Base-by-base conservation (phyloP, 306 rosid species). In the Hippophae tibetana region DNA sequence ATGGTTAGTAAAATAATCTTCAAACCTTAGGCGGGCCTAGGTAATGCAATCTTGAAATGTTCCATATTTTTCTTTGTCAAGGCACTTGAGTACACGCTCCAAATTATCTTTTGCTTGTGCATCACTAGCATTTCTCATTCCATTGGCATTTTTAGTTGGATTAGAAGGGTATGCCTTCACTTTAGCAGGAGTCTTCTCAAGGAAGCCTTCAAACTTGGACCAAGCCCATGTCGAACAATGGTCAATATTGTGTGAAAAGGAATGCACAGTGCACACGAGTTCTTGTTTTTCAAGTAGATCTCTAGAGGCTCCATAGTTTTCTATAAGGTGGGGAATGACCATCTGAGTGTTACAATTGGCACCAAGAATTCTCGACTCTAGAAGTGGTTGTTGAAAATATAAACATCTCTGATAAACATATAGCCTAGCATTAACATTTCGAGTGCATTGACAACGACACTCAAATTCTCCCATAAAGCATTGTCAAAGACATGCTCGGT, bases 251-350 rank as follows among this genome's bases (percentile, higher is more conserved):
- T 18, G 23, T 18, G 23, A 96, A 72, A 92, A 92, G 3, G 99
- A 92, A 79, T 92, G 99, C 53, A 92, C 84, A 25, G 96, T 92
- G 82, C 99, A 92, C 99, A 92, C 87, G 10, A 96, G 99, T 2
- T 96, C 99, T 74, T 92, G 95, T 75, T 85, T 92, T 84, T 92
- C 96, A 48, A 96, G 99, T 44, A 93, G 99, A 69, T 92, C 99
- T 74, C 99, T 87, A 42, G 99, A 92, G 42, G 99, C 96, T 38
- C 96, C 96, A 69, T 92, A 92, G 71, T 92, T 92, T 74, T 92
- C 99, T 61, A 96, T 88, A 51, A 92, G 77, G 78, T 82, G 96
- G 51, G 99, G 90, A 72, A 18, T 18, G 23, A 18, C 23, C 23
- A 18, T 18, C 23, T 18, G 23, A 18, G 23, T 18, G 23, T 18